Base-by-base conservation (phyloP, 225 moss, liverwort and hornwort species). In the Pseudoscleropodium purum region DNA sequence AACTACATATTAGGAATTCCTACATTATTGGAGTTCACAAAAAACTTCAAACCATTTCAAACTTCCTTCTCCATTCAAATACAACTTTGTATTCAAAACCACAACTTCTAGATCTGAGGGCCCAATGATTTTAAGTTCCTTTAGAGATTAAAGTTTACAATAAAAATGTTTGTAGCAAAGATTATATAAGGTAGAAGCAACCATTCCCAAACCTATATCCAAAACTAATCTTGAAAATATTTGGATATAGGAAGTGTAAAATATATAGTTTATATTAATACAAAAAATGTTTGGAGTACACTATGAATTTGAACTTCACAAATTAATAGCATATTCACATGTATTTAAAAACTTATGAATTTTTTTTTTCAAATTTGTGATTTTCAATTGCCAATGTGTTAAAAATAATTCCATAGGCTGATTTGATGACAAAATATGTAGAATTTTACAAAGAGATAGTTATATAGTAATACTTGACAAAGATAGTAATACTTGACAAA, bases 81-180 rank as follows among this genome's bases (percentile, higher is more conserved):
- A 5, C 12, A 49, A 75, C 0, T n/a, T 33, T 3, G 3, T 43
- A 27, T 74, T 3, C 9, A 17, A 45, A 15, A 45, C 6, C 18
- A 10, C 29, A 74, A 45, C 45, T 73, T 73, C 16, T 73, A 27
- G 15, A 73, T 3, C 2, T 26, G 2, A 72, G 0, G 9, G 41
- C 9, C 41, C 15, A 14, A 39, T 73, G 41, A 43, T 43, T 73
- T 73, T 2, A 73, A 27, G 24, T 43, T 2, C 27, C 43, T 73
- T 43, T 15, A 43, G 5, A 5, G 0, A 0, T 26, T 27, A 43
- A n/a, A n/a, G n/a, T n/a, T n/a, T n/a, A n/a, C n/a, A n/a, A n/a
- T n/a, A n/a, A n/a, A n/a, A n/a, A n/a, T n/a, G n/a, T n/a, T n/a
- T n/a, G n/a, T n/a, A n/a, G n/a, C n/a, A n/a, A n/a, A 43, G 26